phyloP scores from a whole-genome alignment of 805 yeast genomes.

The Kockiozyma suomiensis region DNA sequence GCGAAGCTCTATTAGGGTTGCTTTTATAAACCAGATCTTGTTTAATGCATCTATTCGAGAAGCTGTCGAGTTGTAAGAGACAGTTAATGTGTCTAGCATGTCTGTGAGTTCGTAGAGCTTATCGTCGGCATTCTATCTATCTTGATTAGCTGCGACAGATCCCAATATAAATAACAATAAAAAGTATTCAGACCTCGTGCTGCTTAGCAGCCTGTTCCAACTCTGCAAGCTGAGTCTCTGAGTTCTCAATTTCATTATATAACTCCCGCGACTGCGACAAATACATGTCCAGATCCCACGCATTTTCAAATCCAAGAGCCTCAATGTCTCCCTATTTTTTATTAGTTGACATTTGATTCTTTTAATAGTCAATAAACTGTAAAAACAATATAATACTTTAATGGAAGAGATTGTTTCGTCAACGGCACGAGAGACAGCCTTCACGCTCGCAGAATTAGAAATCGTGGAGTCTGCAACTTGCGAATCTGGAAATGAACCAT shows the following conservation, averaged over 20 bases:
- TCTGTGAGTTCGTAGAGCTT: slow-evolving; percentile 21
- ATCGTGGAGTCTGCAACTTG: slow-evolving; percentile 12
- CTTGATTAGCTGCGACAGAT: not conserved
- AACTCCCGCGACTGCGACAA: slow-evolving; percentile 13
- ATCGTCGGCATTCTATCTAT: slow-evolving; percentile 28
- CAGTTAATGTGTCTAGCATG: slow-evolving; percentile 8
- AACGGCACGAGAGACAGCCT: slow-evolving; percentile 7
- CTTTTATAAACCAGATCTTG: slow-evolving; percentile 28
- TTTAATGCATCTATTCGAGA: slow-evolving; percentile 25
- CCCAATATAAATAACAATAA: not conserved
- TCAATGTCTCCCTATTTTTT: slow-evolving; percentile 17
- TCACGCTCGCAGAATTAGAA: slow-evolving; percentile 15
- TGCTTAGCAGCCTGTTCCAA: slow-evolving; percentile 11
- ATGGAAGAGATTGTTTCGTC: slow-evolving; percentile 18
- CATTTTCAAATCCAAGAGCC: slow-evolving; percentile 15
- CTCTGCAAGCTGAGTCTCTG: slow-evolving; percentile 9
- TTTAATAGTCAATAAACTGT: not conserved
- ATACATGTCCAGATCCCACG: slow-evolving; percentile 22
- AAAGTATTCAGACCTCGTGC: slow-evolving; percentile 13
- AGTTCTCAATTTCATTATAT: slow-evolving; percentile 6
- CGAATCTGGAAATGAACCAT: slow-evolving; percentile 28
- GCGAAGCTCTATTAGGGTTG: slow-evolving; percentile 26
- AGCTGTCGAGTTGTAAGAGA: slow-evolving; percentile 1
- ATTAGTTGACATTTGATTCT: not conserved
- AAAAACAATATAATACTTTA: slow-evolving; percentile 9